Base-by-base conservation (phyloP, 345 rosid genomes). In the Eutrema yunnanense region DNA sequence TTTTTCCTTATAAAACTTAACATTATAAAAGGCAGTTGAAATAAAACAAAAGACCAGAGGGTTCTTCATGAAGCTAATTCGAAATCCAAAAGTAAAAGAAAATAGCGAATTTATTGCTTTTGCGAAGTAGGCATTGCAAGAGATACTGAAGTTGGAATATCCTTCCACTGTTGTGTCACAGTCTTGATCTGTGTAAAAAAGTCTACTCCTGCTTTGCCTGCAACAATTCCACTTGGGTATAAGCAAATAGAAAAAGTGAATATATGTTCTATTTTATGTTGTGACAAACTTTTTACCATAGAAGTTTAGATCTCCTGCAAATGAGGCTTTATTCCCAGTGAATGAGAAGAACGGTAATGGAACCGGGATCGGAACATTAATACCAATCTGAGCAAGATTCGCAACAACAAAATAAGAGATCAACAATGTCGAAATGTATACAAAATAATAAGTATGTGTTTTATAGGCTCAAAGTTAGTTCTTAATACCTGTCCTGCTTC, bases 91-190 rank as follows among this genome's bases (percentile, higher is more conserved):
- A 41, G 29, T 6, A 40, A 41, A 46, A 10, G 50, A 22, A 41
- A 29, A 29, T 2, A 68, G 64, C 2, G 30, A 58, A 9, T 8
- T 37, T 44, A 72, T 10, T 47, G 73, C 85, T 89, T 88, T 75
- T 87, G 92, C 5, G 97, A 95, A 6, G 96, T 95, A 9, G 99
- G 99, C 99, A 95, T 95, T 44, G 97, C 99, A n/a, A 95, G 85
- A 14, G 97, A 95, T 65, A 92, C 87, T 44, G 90, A 85, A 8
- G 77, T 83, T 3, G 95, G 90, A 68, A 88, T 83, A 79, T 88
- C 96, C 83, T 92, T 95, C 99, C 99, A 92, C 62, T 92, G 99
- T 67, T 95, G 99, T 46, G 99, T 95, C 32, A 95, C 79, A 44
- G 99, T 95, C 66, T 92, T 94, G 71, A 90, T 87, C 81, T 89